Conservation (phyloP, 352 stramenopile species). For the Phytophthora sp. region DNA sequence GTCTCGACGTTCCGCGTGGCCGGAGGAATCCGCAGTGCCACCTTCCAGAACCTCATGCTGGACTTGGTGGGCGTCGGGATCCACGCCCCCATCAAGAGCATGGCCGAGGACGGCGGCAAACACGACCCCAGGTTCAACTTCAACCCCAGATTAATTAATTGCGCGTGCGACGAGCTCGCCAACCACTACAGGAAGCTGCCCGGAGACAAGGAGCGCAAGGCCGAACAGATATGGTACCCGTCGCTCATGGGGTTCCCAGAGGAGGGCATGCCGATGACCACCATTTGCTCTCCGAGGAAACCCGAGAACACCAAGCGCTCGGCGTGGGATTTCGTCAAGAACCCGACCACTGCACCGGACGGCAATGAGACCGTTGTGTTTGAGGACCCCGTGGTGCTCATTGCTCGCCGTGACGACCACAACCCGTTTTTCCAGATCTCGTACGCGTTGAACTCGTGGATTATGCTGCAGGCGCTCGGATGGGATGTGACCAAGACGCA, state of each 20-base stretch:
- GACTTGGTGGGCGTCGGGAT: conserved; percentile 36
- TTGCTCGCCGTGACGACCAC: conserved; percentile 43
- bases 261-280: conserved; percentile 11
- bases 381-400: conserved; percentile 26
- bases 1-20: conserved; percentile 30
- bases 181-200: conserved; percentile 27
- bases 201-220: conserved; percentile 32
- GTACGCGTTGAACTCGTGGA: conserved; percentile 37
- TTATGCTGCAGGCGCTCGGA: conserved; percentile 22
- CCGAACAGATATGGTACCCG: conserved; percentile 25
- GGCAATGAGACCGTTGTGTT: conserved; percentile 16
- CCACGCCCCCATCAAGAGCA: conserved; percentile 29
- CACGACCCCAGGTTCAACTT: conserved; percentile 31
- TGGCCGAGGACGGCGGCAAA: conserved; percentile 16
- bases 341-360: conserved; percentile 2
- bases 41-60: conserved; percentile 45
- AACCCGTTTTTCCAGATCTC: conserved; percentile 54
- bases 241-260: conserved; percentile 5
- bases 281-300: conserved; percentile 3
- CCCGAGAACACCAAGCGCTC: conserved; percentile 12
- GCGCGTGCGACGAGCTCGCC: conserved; percentile 17
- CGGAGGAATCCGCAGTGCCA: conserved; percentile 26
- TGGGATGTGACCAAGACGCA: conserved; percentile 28
- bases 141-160: conserved; percentile 15
- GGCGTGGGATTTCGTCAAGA: conserved; percentile 28